Evolutionary conservation across 2,329 filamentous ascomycete genomes (phyloP).

Genomic region (Chaetomium sp.): DNA sequence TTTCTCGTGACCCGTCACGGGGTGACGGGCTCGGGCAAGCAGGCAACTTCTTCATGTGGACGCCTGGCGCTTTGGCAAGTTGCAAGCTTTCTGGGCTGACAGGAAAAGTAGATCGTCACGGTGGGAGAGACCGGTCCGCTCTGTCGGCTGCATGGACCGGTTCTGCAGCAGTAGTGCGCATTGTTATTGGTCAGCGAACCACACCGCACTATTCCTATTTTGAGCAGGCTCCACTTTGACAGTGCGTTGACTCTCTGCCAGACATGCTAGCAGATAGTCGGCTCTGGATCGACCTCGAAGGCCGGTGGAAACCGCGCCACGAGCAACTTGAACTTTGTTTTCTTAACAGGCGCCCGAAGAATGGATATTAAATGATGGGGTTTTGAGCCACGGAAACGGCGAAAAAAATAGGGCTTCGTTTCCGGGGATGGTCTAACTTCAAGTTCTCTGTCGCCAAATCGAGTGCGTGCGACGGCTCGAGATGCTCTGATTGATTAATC

Average conservation of each 20-base stretch:
- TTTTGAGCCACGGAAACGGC: no score
- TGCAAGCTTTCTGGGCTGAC: no score
- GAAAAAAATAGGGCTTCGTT: no score
- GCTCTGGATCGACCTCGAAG: not conserved
- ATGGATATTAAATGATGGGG: not conserved
- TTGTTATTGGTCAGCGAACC: conserved; percentile 20
- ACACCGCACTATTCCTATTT: conserved; percentile 11
- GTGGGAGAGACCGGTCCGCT: not conserved
- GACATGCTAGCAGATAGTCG: conserved; percentile 15
- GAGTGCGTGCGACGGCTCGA: no score
- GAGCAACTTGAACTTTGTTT: not conserved
- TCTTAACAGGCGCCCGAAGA: not conserved
- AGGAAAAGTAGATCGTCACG: no score
- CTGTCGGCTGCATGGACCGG: conserved; percentile 1
- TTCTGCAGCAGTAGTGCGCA: conserved; percentile 15
- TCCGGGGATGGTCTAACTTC: no score
- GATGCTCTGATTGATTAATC: no score
- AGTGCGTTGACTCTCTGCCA: conserved; percentile 14
- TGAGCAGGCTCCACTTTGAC: conserved; percentile 10
- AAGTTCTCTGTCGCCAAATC: no score
- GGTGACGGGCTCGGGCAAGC: no score
- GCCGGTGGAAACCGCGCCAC: not conserved
- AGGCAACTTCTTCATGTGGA: no score
- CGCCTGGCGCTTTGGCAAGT: no score
- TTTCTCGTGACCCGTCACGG: not conserved